Evolutionary conservation across 306 rosid species (phyloP), one percentile per base, ranked within the genome.

Genomic region (Vicia faba): DNA sequence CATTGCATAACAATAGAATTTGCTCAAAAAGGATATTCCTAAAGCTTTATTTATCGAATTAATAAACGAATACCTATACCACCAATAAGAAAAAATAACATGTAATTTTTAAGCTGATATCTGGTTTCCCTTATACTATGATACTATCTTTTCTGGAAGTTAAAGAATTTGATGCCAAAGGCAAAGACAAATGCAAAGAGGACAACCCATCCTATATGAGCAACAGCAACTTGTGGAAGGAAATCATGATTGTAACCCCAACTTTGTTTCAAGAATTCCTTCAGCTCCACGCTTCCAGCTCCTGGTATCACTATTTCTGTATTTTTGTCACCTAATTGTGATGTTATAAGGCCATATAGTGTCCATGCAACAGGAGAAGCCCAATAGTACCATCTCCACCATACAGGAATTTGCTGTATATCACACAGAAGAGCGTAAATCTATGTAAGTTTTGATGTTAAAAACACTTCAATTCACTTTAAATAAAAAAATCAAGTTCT

Each of bases 301-400:
- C 79, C 80, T 23, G 86, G 68, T 25, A 83, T 57, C 4, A 41
- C 66, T 23, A 87, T 2, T 1, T 13, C 4, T 9, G 38, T 49
- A 13, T 11, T 60, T 51, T 12, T 38, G 26, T 74, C 70, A 50
- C 83, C 83, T n/a, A 74, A 3, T 65, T 79, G 77, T 64, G 80
- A 74, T 23, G 66, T 74, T 31, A 70, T 61, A 49, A 79, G 39
- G 49, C 83, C 83, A 70, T 79, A 74, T 0, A 79, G 2, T 51
- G 83, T 64, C 83, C 83, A 79, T 14, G 80, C 66, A 74, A 49
- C 26, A 7, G 80, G 83, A 69, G 77, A 49, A 49, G 69, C 77
- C 80, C 83, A 79, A 36, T 79, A 74, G 66, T 84, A 81, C 92
- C 95, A 91, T 69, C 90, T 86, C 97, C 95, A 84, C 97, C 95